Evolutionary conservation across 148 eudicot species (phyloP).

Genomic region (Silene conica): DNA sequence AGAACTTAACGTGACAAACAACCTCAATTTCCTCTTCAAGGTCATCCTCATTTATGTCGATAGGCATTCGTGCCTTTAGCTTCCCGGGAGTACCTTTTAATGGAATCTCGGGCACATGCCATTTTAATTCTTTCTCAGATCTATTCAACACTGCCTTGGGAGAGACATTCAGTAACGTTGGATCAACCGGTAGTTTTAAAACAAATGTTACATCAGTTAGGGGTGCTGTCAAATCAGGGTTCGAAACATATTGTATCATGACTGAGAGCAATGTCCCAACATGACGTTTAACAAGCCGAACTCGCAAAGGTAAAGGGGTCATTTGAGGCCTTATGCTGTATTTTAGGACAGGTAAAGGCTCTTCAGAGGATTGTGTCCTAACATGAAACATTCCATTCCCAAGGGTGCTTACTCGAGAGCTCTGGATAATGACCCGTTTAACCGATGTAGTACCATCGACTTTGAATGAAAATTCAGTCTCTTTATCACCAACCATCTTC

Average conservation of each 20-base stretch:
- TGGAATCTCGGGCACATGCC: slow-evolving; percentile 85
- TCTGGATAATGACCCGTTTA: slow-evolving; percentile 66
- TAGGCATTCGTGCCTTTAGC: slow-evolving; percentile 81
- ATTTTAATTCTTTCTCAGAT: slow-evolving; percentile 80
- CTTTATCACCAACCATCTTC: slow-evolving; percentile 59
- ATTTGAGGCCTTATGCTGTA: slow-evolving; percentile 70
- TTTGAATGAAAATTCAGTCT: slow-evolving; percentile 89
- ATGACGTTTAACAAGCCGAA: slow-evolving; percentile 76
- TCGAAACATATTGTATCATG: slow-evolving; percentile 86
- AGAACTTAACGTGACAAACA: slow-evolving; percentile 65
- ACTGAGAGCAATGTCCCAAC: slow-evolving; percentile 85
- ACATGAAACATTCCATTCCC: slow-evolving; percentile 90
- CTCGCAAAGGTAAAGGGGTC: slow-evolving; percentile 80
- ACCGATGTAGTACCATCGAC: slow-evolving; percentile 60
- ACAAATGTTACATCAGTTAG: slow-evolving; percentile 66
- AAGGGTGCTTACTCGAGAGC: slow-evolving; percentile 72
- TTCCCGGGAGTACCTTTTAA: slow-evolving; percentile 72
- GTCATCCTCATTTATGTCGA: slow-evolving; percentile 72
- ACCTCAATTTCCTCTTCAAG: slow-evolving; percentile 75
- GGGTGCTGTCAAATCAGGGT: slow-evolving; percentile 74
- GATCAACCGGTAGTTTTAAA: slow-evolving; percentile 85
- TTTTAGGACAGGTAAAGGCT: slow-evolving; percentile 74
- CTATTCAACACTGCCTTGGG: slow-evolving; percentile 91
- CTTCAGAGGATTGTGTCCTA: slow-evolving; percentile 55
- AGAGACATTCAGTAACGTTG: slow-evolving; percentile 67